Evolutionary conservation across 192 early-diverging fungal species (phyloP), one percentile per base, ranked within the genome.

Genomic region (Obelidium mucronatum): DNA sequence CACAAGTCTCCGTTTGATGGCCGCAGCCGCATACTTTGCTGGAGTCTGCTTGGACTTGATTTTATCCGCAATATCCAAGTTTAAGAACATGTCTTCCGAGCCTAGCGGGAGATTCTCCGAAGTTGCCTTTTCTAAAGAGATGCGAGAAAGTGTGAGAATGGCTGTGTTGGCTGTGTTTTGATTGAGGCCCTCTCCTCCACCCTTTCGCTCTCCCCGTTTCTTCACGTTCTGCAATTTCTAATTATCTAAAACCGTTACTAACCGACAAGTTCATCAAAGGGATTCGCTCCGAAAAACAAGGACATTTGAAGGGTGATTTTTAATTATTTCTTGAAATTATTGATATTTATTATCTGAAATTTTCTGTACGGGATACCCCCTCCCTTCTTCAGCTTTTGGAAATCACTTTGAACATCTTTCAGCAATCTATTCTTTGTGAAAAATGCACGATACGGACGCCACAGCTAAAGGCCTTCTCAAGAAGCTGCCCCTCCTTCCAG

Each of bases 31-130:
- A 13, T 93, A 87, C 78, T 94, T 94, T 73, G 94, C 82, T 30
- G 87, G 76, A 28, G 78, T 76, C 48, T 85, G 74, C 81, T 97
- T 97, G 76, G 92, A 90, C 69, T 96, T 92, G 67, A 99, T 91
- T 80, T 92, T 90, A 85, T 99, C 98, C 52, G 91, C 92, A 79
- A 99, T 95, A 72, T 98, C 96, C 40, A 98, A 86, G 68, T 92
- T 90, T 1, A 90, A 74, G 2, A 88, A 88, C 22, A 97, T 85
- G 86, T 99, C 93, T 58, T 94, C 95, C 77, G 90, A 82, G 61
- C 94, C 94, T 40, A 86, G 87, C 53, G 94, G 96, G 5, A 97
- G 79, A 76, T 93, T 92, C 79, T 99, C 98, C 3, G 92, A 91
- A 28, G 97, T 98, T 44, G 96, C 94, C 39, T 72, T 72, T 2